These are phyloP conservation scores for Macrophomina phaseolina DNA, from an alignment of 2,329 filamentous ascomycete genomes.

Conservation along the genomic window DNA sequence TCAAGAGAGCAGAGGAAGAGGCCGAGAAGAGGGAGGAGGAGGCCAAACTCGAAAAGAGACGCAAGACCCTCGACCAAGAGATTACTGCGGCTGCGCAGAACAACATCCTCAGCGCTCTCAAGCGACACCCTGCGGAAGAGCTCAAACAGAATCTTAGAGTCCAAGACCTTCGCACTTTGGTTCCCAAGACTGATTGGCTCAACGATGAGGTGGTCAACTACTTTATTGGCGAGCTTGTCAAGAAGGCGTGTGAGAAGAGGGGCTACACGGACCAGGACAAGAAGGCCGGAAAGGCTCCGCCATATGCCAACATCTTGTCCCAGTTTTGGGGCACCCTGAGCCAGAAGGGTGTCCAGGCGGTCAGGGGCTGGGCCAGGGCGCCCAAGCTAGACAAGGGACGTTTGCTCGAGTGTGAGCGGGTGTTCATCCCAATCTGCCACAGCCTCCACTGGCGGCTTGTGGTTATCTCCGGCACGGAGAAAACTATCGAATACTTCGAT, in stretches of 20 bases:
- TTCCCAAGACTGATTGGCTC: conserved; percentile 61
- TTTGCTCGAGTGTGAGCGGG: conserved; percentile 67
- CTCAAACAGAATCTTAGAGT: neutral
- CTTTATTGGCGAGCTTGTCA: conserved; percentile 66
- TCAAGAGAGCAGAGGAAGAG: neutral
- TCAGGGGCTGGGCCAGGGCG: conserved; percentile 58
- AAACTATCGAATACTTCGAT: conserved; percentile 72
- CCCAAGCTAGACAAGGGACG: conserved; percentile 33
- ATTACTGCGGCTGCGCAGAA: neutral
- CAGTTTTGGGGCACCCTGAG: conserved; percentile 47
- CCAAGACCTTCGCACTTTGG: neutral
- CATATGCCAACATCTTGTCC: conserved; percentile 71
- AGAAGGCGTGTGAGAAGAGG: conserved; percentile 62
- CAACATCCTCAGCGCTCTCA: neutral
- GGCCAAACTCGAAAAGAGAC: neutral
- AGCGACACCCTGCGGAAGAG: neutral
- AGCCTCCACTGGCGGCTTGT: conserved; percentile 74
- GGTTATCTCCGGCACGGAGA: conserved; percentile 66
- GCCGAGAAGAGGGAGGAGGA: neutral
- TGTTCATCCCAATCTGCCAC: conserved; percentile 73
- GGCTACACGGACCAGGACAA: conserved; percentile 61
- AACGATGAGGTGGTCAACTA: conserved; percentile 79
- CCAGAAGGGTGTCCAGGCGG: conserved; percentile 54
- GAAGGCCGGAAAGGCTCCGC: conserved; percentile 62
- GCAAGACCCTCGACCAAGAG: neutral